Percentiles rank a stretch among this genome's conserved stretches.
These are phyloP conservation scores for Zasmidium angulare DNA, from an alignment of 2,329 filamentous ascomycete species.

Conservation along the genomic window DNA sequence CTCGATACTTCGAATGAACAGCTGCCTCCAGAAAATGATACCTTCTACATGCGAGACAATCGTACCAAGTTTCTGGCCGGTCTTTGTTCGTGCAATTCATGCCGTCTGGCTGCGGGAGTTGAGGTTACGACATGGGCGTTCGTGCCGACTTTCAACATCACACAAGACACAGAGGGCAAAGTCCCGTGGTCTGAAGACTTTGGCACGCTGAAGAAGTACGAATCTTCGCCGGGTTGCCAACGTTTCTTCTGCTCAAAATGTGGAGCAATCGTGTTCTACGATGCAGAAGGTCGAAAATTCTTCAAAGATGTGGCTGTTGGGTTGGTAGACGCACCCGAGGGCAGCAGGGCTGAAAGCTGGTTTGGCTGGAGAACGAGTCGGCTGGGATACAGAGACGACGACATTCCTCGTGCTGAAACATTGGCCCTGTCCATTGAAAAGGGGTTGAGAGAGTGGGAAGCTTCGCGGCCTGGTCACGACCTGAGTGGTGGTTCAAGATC, in stretches of 20 bases:
- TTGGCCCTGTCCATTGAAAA: constrained; percentile 24
- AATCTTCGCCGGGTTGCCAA: constrained; percentile 54
- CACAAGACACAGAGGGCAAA: constrained; percentile 33
- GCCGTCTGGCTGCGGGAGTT: constrained; percentile 60
- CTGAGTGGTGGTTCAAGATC: constrained; percentile 2
- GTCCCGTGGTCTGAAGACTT: constrained; percentile 33
- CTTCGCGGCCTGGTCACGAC: constrained; percentile 1
- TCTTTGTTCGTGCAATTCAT: constrained; percentile 62
- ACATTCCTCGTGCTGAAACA: constrained; percentile 26
- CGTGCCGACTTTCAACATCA: constrained; percentile 60
- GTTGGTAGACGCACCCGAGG: constrained; percentile 48
- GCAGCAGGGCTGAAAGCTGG: constrained; percentile 58
- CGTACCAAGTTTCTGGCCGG: constrained; percentile 58
- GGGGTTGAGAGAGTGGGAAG: constrained; percentile 25
- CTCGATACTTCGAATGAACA: constrained; percentile 45
- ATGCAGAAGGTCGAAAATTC: constrained; percentile 52
- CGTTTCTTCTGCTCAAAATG: constrained; percentile 64
- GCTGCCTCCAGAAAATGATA: constrained; percentile 46
- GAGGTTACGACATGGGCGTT: constrained; percentile 68
- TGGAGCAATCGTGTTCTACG: constrained; percentile 66
- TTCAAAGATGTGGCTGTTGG: constrained; percentile 66
- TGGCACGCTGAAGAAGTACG: constrained; percentile 53
- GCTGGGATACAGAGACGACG: constrained; percentile 62
- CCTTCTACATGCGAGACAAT: constrained; percentile 60
- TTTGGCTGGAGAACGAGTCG: constrained; percentile 61